Base-by-base conservation (phyloP, 2,329 filamentous ascomycete species). In the Epichloe amarillans region DNA sequence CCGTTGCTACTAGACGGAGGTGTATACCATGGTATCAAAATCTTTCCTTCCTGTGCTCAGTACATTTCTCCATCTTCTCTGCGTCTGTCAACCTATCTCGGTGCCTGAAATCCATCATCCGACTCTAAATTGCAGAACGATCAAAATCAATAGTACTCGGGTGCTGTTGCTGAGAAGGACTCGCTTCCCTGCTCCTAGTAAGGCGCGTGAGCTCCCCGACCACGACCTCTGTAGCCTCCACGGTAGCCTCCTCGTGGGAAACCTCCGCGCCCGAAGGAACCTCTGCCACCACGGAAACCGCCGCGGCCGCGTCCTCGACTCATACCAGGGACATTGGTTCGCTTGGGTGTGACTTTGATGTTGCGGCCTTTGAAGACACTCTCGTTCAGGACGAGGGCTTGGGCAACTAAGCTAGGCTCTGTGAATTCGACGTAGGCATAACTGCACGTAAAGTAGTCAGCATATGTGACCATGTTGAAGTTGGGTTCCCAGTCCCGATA, bases 391-490 rank as follows among this genome's bases (percentile, higher is more conserved):
- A 97, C 89, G 54, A 98, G 78, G 26, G 93, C 93, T 67, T 95
- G 88, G 46, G 88, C 88, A 56, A 98, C 91, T 54, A 96, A 76
- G 69, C 82, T 90, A 46, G 93, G 89, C 71, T 97, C 93, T 54
- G 88, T 85, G 66, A 98, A 98, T 71, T 98, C 93, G 62, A 98
- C 93, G 71, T 98, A 98, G 64, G 93, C 93, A 72, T 98, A 98
- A 57, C 90, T 96, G 69, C 51, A 39, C 7, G 17, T 40, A 23
- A 11, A 37, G 5, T 35, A 23, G 14, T 49, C 21, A 48, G 38
- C 17, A 21, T n/a, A 47, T 10, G 7, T 3, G 12, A 30, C 46
- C 6, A 33, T 15, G 14, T 5, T 47, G 2, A 6, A n/a, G 4
- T 11, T 21, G 17, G 30, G 30, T 30, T 41, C 15, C 36, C 7